A percentile compares a stretch with the other conserved stretches of the same genome.
Evolutionary conservation across 2,329 filamentous ascomycete genomes (phyloP).

Genomic region (Aspergillus niger): DNA sequence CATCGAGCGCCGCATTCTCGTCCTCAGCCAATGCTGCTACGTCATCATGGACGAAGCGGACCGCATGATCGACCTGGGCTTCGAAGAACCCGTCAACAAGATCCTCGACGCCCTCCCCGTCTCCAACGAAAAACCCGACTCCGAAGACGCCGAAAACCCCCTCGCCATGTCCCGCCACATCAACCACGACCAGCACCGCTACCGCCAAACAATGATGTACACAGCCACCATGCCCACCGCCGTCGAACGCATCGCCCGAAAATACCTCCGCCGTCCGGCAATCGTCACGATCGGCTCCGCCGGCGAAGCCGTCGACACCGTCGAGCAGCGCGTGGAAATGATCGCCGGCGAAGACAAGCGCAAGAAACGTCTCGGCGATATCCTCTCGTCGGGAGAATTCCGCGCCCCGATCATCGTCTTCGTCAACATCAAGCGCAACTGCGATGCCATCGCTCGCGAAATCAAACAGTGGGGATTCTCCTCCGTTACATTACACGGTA

Average conservation of each 20-base stretch:
- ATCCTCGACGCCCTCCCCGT: slow-evolving; percentile 94
- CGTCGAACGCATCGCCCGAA: slow-evolving; percentile 94
- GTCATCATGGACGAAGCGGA: slow-evolving; percentile 99
- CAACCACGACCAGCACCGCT: slow-evolving; percentile 65
- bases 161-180: slow-evolving; percentile 80
- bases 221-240: slow-evolving; percentile 94
- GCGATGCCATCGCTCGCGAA: slow-evolving; percentile 89
- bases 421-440: slow-evolving; percentile 99
- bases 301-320: slow-evolving; percentile 94
- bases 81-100: slow-evolving; percentile 96
- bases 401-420: slow-evolving; percentile 94
- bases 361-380: slow-evolving; percentile 93
- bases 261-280: slow-evolving; percentile 89
- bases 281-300: slow-evolving; percentile 93
- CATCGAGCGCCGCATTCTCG: slow-evolving; percentile 87
- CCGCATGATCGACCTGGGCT: slow-evolving; percentile 97
- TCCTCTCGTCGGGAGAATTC: slow-evolving; percentile 78
- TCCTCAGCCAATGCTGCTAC: slow-evolving; percentile 95
- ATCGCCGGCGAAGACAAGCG: slow-evolving; percentile 88
- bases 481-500: slow-evolving; percentile 87
- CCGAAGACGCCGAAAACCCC: slow-evolving; percentile 84
- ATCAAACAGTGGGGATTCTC: slow-evolving; percentile 93
- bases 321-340: slow-evolving; percentile 96
- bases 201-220: slow-evolving; percentile 99
- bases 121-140: slow-evolving; percentile 91